Conservation (phyloP, 179 eudicot species). For the Pouteria campechiana region DNA sequence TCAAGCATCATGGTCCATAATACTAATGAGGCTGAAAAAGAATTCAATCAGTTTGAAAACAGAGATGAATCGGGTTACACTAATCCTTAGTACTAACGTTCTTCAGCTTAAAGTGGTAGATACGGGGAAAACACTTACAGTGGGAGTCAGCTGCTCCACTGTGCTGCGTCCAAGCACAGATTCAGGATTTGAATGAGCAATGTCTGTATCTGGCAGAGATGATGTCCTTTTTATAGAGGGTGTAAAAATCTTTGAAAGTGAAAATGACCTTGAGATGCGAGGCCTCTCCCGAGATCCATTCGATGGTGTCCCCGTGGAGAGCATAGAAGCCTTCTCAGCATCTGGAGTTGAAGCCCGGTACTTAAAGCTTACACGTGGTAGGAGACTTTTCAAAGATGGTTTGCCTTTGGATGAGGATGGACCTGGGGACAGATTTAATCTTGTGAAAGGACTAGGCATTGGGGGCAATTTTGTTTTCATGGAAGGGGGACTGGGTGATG, state of each 20-base stretch:
- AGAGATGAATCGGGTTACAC: too few relatives aligned
- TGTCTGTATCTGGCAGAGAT: slow-evolving; percentile 64
- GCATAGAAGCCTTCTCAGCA: slow-evolving; percentile 35
- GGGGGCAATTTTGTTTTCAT: slow-evolving; percentile 68
- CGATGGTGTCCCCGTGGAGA: slow-evolving; percentile 36
- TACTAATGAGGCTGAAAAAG: too few relatives aligned
- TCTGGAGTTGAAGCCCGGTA: slow-evolving; percentile 37
- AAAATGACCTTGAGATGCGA: slow-evolving; percentile 51
- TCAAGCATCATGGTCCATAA: too few relatives aligned
- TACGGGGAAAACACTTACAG: slow-evolving; percentile 53
- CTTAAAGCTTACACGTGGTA: slow-evolving; percentile 68
- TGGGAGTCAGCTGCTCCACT: slow-evolving; percentile 2
- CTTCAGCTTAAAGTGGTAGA: too few relatives aligned
- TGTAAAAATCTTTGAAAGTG: slow-evolving; percentile 59
- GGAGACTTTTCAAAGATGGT: slow-evolving; percentile 42
- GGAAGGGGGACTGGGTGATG: slow-evolving; percentile 57
- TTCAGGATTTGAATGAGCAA: slow-evolving; percentile 47
- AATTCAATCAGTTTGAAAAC: too few relatives aligned
- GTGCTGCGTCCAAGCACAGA: slow-evolving; percentile 37
- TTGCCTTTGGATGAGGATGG: slow-evolving; percentile 38
- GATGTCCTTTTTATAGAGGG: slow-evolving; percentile 54
- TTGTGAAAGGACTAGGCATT: slow-evolving; percentile 40
- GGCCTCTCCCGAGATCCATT: slow-evolving; percentile 41
- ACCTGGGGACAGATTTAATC: slow-evolving; percentile 32
- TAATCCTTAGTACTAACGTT: too few relatives aligned